Base-by-base conservation (phyloP, 805 yeast genomes). In the Vanderwaltozyma verrucispora region DNA sequence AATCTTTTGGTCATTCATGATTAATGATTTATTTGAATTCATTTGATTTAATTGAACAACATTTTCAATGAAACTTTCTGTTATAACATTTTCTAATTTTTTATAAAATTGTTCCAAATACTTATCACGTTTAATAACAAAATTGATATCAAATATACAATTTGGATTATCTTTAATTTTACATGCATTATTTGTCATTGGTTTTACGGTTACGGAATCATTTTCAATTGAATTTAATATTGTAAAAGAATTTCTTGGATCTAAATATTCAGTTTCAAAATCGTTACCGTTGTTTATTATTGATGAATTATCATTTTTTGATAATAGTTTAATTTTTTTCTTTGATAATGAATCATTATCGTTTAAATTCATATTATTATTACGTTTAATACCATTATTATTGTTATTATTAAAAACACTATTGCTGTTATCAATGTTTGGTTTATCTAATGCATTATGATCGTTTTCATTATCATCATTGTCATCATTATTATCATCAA, bases 41-140 rank as follows among this genome's bases (percentile, higher is more conserved):
- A 7, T 13, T 30, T 30, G 32, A 30, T 19, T 30, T 23, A 12
- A 19, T 8, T 30, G 32, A 8, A 23, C 14, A n/a, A 30, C 14
- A 18, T 30, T 19, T 13, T 30, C 32, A 10, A 30, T 13, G 38
- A 51, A 51, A 8, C 42, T 42, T 8, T 40, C 31, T 5, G 36
- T 38, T 1, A 45, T 39, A 3, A 49, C 36, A 20, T 34, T 36
- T 24, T 44, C 35, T 4, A 51, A 32, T n/a, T 39, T 39, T 28
- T 42, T 40, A 24, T 45, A 46, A 20, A 53, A 54, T 8, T 40
- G 40, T 14, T 44, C 44, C n/a, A 54, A 38, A 26, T 33, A 53
- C 15, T 41, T 43, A 38, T 55, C 60, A 23, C 54, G 48, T 18
- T 47, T 39, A 16, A 47, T 41, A 21, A 55, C 31, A 26, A 43